phyloP scores from a whole-genome alignment of 768 basidiomycete species.

The Trametes cinnabarina region DNA sequence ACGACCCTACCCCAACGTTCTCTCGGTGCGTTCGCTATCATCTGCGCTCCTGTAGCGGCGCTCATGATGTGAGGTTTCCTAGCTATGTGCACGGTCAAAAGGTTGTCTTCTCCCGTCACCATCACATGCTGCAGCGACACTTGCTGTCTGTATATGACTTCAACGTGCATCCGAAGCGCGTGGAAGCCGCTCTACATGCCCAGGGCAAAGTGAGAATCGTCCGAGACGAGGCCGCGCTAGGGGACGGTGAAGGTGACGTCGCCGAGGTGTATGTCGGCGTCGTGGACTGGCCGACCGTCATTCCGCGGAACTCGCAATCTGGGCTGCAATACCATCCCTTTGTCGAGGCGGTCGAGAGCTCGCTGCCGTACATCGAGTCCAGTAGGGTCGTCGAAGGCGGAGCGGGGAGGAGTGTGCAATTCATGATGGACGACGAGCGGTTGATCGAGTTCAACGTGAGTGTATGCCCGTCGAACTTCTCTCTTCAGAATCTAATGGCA shows the following conservation, averaged over 20 bases:
- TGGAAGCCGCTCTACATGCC: background rate
- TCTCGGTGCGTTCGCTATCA: conserved; percentile 26
- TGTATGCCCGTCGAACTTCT: background rate
- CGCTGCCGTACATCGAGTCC: conserved; percentile 31
- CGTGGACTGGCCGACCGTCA: conserved; percentile 5
- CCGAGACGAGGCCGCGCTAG: background rate
- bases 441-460: conserved; percentile 40
- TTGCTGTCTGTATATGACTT: conserved; percentile 31
- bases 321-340: conserved; percentile 21
- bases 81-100: conserved; percentile 43
- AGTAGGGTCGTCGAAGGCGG: conserved; percentile 15
- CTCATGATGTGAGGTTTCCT: background rate
- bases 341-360: conserved; percentile 17
- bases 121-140: background rate
- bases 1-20: background rate
- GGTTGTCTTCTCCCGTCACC: conserved; percentile 30
- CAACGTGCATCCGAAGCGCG: conserved; percentile 27
- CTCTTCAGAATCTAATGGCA: too few relatives aligned
- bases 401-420: conserved; percentile 28
- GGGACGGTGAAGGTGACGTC: conserved; percentile 1
- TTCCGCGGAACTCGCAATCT: conserved; percentile 11
- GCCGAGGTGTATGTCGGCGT: conserved; percentile 3
- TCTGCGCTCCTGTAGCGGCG: background rate
- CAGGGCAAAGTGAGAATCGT: background rate
- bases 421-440: conserved; percentile 45